A percentile compares a stretch with the other conserved stretches of the same genome.
These are phyloP conservation scores for Colletotrichum abscissum DNA, from an alignment of 2,329 filamentous ascomycete species.

Conservation along the genomic window DNA sequence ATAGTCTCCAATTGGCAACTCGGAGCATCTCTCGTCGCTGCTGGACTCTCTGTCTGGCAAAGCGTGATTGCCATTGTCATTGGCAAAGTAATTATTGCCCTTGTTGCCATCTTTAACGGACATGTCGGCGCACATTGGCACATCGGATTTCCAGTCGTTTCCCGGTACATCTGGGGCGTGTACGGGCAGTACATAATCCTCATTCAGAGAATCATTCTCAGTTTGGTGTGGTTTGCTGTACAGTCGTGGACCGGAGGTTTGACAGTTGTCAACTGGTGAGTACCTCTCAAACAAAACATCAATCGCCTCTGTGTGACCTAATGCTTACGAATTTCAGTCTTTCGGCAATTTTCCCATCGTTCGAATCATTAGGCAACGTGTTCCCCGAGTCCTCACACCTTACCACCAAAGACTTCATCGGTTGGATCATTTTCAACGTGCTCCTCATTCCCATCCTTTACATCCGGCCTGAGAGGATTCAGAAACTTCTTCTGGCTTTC, in stretches of 20 bases:
- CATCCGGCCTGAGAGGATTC: conserved; percentile 54
- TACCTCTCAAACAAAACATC: no score
- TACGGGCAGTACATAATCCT: conserved; percentile 52
- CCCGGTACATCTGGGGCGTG: conserved; percentile 53
- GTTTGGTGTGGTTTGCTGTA: conserved; percentile 51
- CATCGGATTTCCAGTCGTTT: conserved; percentile 55
- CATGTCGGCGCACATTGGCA: conserved; percentile 44
- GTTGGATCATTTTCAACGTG: conserved; percentile 43
- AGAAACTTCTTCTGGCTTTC: conserved; percentile 42
- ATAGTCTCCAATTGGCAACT: conserved; percentile 32
- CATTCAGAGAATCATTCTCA: conserved; percentile 51
- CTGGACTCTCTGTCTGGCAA: conserved; percentile 30
- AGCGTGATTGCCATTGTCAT: conserved; percentile 27
- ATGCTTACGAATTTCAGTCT: conserved; percentile 32
- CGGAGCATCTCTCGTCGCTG: conserved; percentile 21
- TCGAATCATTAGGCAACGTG: conserved; percentile 39
- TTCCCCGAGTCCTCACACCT: conserved; percentile 40
- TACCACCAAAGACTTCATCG: conserved; percentile 43
- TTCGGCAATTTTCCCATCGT: conserved; percentile 42
- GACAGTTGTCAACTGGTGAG: conserved; percentile 34
- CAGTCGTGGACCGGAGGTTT: conserved; percentile 46
- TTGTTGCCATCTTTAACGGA: conserved; percentile 24
- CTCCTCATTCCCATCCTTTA: conserved; percentile 52
- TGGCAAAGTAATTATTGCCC: conserved; percentile 31
- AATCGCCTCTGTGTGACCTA: not conserved